Evolutionary conservation across 148 eudicot genomes (phyloP), one percentile per base, ranked within the genome.

Genomic region (Beta vulgaris): DNA sequence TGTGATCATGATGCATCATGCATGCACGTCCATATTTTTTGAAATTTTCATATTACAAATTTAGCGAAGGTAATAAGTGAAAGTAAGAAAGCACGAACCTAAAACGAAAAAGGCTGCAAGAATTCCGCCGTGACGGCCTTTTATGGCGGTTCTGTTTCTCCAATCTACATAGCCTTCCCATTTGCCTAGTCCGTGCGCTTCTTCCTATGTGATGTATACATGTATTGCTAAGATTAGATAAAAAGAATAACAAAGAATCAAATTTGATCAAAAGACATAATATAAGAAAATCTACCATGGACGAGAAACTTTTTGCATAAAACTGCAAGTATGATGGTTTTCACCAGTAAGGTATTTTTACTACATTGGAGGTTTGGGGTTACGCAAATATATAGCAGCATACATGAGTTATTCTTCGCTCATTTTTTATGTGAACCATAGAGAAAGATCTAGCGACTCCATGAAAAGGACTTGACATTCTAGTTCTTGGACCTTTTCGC

Each of bases 111-210:
- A 75, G 57, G 97, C 92, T 28, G 97, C 93, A 55, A 85, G 65
- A 44, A 82, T 53, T 57, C 97, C 93, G 58, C 97, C 91, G 74
- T 91, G 94, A n/a, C 31, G 79, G 53, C 92, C 91, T 86, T 77
- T 90, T 32, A 84, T 12, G 44, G 91, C 94, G 6, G 91, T 88
- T 76, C 70, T 77, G 43, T 80, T 83, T 77, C 80, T 88, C 94
- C 97, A 91, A 79, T 87, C 85, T 46, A 87, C 88, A 61, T 86
- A 89, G 44, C 89, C 90, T 60, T 87, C 87, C 91, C 84, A 85
- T 78, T 54, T 76, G 84, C 65, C 82, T 29, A 49, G 19, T 66
- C 73, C 62, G 31, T 48, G 74, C 71, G 64, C 76, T 60, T 86
- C 86, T 43, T 87, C 90, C 97, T 87, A 62, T 73, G 78, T 12